Evolutionary conservation across 2,329 filamentous ascomycete species (phyloP), one percentile per base, ranked within the genome.

Genomic region (Colletotrichum sublineola): DNA sequence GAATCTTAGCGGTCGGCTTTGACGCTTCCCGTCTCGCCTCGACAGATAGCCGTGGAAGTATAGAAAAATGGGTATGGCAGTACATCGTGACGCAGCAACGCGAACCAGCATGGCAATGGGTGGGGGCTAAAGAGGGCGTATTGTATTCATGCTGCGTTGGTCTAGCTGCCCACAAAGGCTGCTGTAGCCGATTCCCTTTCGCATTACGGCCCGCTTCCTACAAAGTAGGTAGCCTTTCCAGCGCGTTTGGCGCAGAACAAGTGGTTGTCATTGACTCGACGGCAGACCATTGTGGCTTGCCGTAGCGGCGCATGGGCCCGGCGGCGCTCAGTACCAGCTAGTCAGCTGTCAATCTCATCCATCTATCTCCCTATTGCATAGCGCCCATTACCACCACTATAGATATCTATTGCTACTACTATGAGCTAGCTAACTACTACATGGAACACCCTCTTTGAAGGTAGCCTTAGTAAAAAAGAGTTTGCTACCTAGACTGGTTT

Each of bases 141-240:
- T 70, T 63, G 67, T 53, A 70, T 60, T 66, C 44, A 11, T 52
- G 36, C 12, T 57, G 38, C 29, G 29, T 53, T n/a, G 9, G 53
- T 14, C 38, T 38, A 57, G 48, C 40, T 55, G n/a, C 46, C 24
- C 11, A n/a, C 42, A 42, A 57, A 31, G 40, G 38, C 40, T 14
- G 20, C 62, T 56, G 50, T 36, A 65, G 7, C 42, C 40, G 11
- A 56, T 29, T 12, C 9, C 20, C 36, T 56, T 55, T 29, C 33
- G 29, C 44, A 52, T 44, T 46, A 63, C 15, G 42, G 14, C 36
- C 33, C 7, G 58, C 29, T 6, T 38, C 29, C 38, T 53, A 42
- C 24, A 24, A 24, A 24, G 36, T n/a, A 6, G 61, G 62, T 38
- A 56, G 24, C 46, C 24, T 52, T 20, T 15, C 38, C 38, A 50